Conservation (phyloP, 768 basidiomycete species). For the Russula dissimulans region DNA sequence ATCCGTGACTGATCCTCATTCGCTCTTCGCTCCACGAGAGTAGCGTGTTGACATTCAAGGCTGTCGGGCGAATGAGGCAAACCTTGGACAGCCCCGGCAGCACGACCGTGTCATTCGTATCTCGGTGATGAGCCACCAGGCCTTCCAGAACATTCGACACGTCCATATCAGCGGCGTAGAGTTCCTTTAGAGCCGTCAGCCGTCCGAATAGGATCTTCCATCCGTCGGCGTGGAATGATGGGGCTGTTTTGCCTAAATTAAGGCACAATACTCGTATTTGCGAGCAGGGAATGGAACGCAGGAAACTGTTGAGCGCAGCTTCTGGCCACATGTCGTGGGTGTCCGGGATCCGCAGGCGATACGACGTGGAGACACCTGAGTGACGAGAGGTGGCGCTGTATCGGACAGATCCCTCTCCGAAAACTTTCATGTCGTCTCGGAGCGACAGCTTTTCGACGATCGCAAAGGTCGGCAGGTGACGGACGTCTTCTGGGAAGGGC, state of each 20-base stretch:
- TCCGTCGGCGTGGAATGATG: conserved; percentile 9
- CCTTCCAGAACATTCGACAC: conserved; percentile 8
- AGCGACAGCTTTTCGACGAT: conserved; percentile 12
- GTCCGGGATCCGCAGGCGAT: conserved; percentile 9
- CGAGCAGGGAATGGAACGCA: conserved; percentile 12
- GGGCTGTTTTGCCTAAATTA: background rate
- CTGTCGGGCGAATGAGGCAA: conserved; percentile 10
- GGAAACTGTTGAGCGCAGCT: conserved; percentile 11
- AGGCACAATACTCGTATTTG: conserved; percentile 12
- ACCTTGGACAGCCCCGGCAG: background rate
- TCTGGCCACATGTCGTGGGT: conserved; percentile 11
- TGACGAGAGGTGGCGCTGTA: conserved; percentile 16
- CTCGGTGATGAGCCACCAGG: background rate
- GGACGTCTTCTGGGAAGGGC: conserved; percentile 14
- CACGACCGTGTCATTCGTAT: background rate
- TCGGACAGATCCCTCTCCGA: conserved; percentile 14
- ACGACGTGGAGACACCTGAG: conserved; percentile 16
- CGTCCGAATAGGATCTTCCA: conserved; percentile 13
- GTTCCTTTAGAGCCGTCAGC: conserved; percentile 8
- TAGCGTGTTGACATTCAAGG: conserved; percentile 6
- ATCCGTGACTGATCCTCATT: background rate
- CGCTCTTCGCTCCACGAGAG: conserved; percentile 5
- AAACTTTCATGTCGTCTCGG: conserved; percentile 11
- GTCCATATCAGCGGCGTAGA: conserved; percentile 10
- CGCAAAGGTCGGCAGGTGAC: conserved; percentile 3